Percentiles rank a stretch among this genome's conserved stretches.
These are phyloP conservation scores for Microcyclosporella mali DNA, from an alignment of 2,329 filamentous ascomycete species.

Conservation along the genomic window DNA sequence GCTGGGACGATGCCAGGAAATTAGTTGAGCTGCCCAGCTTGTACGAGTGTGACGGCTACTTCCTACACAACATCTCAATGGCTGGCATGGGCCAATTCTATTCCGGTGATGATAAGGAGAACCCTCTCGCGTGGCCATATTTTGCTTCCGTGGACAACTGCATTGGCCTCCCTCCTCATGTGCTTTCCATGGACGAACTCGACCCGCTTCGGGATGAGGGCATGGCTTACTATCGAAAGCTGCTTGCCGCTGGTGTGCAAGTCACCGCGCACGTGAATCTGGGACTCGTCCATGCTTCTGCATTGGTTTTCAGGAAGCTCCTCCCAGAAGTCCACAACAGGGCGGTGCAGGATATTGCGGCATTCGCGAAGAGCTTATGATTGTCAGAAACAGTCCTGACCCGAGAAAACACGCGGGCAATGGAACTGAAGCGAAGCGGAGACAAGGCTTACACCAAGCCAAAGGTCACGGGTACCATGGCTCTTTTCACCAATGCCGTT, in stretches of 20 bases:
- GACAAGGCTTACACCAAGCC: too few species aligned
- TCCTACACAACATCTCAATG: constrained; percentile 15
- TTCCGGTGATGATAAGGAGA: constrained; percentile 14
- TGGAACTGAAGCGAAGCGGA: neutral
- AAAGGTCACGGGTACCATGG: too few species aligned
- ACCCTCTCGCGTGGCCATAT: constrained; percentile 31
- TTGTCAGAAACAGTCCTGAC: neutral
- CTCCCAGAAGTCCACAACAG: constrained; percentile 24
- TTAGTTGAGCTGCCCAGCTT: constrained; percentile 24
- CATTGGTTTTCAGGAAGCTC: constrained; percentile 21
- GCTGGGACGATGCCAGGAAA: constrained; percentile 15
- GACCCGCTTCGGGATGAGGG: constrained; percentile 30
- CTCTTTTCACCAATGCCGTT: too few species aligned
- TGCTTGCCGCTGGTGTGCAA: constrained; percentile 23
- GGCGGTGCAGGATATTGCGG: constrained; percentile 18
- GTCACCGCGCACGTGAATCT: constrained; percentile 23
- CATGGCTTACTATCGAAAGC: constrained; percentile 24
- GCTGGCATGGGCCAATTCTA: constrained; percentile 21
- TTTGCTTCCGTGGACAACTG: constrained; percentile 24
- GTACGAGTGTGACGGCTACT: constrained; percentile 26
- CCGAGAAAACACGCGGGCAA: neutral
- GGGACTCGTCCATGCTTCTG: constrained; percentile 22
- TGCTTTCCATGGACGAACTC: constrained; percentile 27
- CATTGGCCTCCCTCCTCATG: constrained; percentile 26
- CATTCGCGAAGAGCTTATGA: constrained; percentile 24